Evolutionary conservation across 345 rosid species (phyloP), one percentile per base, ranked within the genome.

Genomic region (Barbarea vulgaris): DNA sequence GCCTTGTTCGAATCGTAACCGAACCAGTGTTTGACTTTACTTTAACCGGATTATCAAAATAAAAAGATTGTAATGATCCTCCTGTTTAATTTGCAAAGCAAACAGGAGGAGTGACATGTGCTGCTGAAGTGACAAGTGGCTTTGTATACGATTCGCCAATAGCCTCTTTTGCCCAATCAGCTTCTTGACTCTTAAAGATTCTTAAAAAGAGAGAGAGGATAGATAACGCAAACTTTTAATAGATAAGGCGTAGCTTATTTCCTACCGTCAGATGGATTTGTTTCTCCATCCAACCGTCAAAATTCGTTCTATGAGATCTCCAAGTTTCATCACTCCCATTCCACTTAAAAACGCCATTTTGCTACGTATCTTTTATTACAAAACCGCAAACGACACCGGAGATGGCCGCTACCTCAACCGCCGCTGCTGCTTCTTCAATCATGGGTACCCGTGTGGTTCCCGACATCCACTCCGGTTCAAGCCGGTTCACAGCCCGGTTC

Each of bases 401-500:
- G 63, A 46, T 54, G 39, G 14, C 56, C 66, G 67, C 31, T 6
- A 39, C 72, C 11, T 34, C 70, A 55, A 86, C 91, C 57, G 71
- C 89, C 75, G 72, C 88, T 42, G 62, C 91, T 46, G 81, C 91
- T 68, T 54, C 67, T 28, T 78, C 78, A 27, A 86, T 90, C 82
- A 79, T 85, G 9, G 86, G 91, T 7, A 74, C 83, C 44, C 86
- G 83, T 9, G 64, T 72, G 39, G 24, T 81, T 39, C n/a, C 51
- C 14, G 77, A 70, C 62, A 66, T 82, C 1, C 68, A 52, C 47
- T 76, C 76, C 5, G 36, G 52, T 14, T 48, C 72, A 15, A 82
- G 79, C 41, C 82, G 80, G 62, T 57, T 88, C 77, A 84, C 83
- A 25, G 92, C 96, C 47, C 77, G 80, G 62, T 84, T 92, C 50